These are phyloP conservation scores for Claviceps sp. DNA, from an alignment of 2,329 filamentous ascomycete genomes.

Conservation along the genomic window DNA sequence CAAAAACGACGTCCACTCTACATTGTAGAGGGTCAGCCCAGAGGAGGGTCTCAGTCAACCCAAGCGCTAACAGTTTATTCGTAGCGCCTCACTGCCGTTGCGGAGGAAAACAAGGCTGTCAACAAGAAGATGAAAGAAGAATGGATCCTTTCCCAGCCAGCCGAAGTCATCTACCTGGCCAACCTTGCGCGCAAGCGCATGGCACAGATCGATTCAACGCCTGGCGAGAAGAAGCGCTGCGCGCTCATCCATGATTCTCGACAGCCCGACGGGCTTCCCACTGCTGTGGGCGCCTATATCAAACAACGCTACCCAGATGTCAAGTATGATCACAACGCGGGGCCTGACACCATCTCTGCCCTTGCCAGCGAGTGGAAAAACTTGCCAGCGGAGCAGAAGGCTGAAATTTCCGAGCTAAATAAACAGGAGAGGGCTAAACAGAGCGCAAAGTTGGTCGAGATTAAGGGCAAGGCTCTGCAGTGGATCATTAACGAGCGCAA, in stretches of 20 bases:
- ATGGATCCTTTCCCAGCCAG: conserved; percentile 34
- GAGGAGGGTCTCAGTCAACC: neutral
- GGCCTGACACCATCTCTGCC: conserved; percentile 10
- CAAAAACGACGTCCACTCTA: neutral
- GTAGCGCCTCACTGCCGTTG: conserved; percentile 19
- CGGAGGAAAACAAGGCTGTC: conserved; percentile 24
- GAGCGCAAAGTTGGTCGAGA: no score
- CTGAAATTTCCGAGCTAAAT: no score
- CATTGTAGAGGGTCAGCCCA: neutral
- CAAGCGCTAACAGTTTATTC: neutral
- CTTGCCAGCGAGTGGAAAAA: conserved; percentile 29
- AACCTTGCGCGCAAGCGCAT: conserved; percentile 29
- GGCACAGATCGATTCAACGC: neutral
- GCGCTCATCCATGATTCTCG: conserved; percentile 33
- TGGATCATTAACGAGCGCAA: no score
- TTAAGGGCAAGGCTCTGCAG: no score
- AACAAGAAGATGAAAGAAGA: conserved; percentile 28
- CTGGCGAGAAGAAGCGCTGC: conserved; percentile 20
- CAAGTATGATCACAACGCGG: conserved; percentile 12
- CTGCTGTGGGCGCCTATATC: conserved; percentile 9
- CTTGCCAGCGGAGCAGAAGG: conserved; percentile 15
- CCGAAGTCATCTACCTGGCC: conserved; percentile 27
- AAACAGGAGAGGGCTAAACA: no score
- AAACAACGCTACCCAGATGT: conserved; percentile 20
- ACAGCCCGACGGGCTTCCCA: conserved; percentile 17